These are phyloP conservation scores for Termitomyces sp. DNA, from an alignment of 768 basidiomycete species.

Conservation along the genomic window DNA sequence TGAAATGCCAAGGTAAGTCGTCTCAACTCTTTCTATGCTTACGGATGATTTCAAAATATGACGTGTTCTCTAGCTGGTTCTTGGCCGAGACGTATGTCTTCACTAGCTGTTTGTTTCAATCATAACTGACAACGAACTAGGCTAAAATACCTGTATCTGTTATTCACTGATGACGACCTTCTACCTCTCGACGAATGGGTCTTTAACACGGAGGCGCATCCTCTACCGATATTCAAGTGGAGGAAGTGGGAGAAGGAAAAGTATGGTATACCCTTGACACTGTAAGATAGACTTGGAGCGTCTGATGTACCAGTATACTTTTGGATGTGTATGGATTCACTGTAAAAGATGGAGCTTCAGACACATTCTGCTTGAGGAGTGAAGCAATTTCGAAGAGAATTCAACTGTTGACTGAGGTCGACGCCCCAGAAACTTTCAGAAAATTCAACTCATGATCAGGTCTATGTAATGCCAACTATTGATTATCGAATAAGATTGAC, in stretches of 20 bases:
- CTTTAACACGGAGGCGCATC: constrained; percentile 73
- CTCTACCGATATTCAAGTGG: constrained; percentile 74
- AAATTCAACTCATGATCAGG: too few relatives aligned
- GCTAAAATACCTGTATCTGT: constrained; percentile 68
- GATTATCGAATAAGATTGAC: too few relatives aligned
- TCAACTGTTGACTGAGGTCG: too few relatives aligned
- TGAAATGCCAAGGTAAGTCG: constrained; percentile 52
- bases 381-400: too few relatives aligned
- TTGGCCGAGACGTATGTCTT: constrained; percentile 41
- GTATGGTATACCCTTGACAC: constrained; percentile 35
- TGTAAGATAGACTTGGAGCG: not conserved
- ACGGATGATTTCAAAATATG: not conserved
- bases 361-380: too few relatives aligned
- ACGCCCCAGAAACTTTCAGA: too few relatives aligned
- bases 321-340: not conserved
- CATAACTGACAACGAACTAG: constrained; percentile 25
- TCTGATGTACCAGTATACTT: not conserved
- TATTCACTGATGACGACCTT: constrained; percentile 64
- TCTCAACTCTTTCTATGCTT: not conserved
- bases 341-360: too few relatives aligned
- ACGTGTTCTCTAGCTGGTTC: constrained; percentile 34
- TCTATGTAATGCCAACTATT: too few relatives aligned
- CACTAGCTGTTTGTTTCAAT: not conserved
- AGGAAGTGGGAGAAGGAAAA: constrained; percentile 47
- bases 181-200: constrained; percentile 55